phyloP scores from a whole-genome alignment of 163 green algal species.

The Chlamydomonas reinhardtii region DNA sequence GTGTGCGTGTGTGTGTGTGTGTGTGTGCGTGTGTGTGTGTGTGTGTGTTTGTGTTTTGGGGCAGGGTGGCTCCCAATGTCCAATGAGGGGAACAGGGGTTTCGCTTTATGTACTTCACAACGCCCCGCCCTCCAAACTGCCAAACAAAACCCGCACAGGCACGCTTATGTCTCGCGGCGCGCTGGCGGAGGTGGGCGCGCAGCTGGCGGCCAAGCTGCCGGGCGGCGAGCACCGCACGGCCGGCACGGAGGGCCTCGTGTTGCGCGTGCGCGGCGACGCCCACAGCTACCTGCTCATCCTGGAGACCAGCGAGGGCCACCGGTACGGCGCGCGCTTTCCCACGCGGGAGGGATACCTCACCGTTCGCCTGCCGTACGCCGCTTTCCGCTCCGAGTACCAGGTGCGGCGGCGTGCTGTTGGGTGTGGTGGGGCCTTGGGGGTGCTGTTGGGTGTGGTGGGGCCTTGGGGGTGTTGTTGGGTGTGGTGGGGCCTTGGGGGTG shows the following conservation, averaged over 20 bases:
- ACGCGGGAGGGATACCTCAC: conserved; percentile 77
- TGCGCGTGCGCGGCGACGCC: conserved; percentile 88
- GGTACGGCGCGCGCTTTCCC: conserved; percentile 79
- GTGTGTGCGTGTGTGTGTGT: neutral
- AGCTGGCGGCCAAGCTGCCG: conserved; percentile 59
- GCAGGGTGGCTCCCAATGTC: too few relatives aligned
- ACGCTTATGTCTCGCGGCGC: conserved; percentile 72
- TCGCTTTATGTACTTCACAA: too few relatives aligned
- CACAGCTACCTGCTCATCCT: conserved; percentile 87
- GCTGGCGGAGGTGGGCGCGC: conserved; percentile 73
- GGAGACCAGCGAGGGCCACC: conserved; percentile 65
- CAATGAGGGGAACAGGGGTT: too few relatives aligned
- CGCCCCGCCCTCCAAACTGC: too few relatives aligned
- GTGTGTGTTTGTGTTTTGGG: neutral
- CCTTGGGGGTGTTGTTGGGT: too few relatives aligned
- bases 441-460: too few relatives aligned
- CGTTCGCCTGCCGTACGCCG: conserved; percentile 84
- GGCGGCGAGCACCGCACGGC: conserved; percentile 63
- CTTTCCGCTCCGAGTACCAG: conserved; percentile 74
- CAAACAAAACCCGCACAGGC: conserved; percentile 48
- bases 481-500: neutral
- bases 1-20: neutral
- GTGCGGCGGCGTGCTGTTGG: too few relatives aligned
- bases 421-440: too few relatives aligned
- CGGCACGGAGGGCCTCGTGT: conserved; percentile 84